These are phyloP conservation scores for Monosporozyma solicola DNA, from an alignment of 805 yeast genomes.

Conservation along the genomic window DNA sequence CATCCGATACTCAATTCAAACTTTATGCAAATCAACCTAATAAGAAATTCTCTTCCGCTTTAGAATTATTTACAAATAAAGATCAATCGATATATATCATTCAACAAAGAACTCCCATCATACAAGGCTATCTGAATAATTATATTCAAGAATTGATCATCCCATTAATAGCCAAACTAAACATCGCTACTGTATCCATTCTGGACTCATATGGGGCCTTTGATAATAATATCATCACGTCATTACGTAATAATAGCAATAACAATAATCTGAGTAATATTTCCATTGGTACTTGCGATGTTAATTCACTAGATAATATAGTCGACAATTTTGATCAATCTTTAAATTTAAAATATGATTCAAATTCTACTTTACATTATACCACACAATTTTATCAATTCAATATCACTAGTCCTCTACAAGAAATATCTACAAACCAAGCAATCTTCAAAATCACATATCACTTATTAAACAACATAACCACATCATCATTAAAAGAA, in stretches of 20 bases:
- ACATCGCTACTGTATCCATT: slow-evolving; percentile 42
- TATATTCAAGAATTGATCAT: slow-evolving; percentile 44
- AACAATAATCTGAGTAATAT: slow-evolving; percentile 3
- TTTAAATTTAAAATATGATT: slow-evolving; percentile 16
- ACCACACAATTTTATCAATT: slow-evolving; percentile 19
- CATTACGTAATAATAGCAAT: neutral
- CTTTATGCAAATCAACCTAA: neutral
- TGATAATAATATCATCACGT: slow-evolving; percentile 12
- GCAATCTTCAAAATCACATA: slow-evolving; percentile 22
- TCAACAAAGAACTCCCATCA: slow-evolving; percentile 77
- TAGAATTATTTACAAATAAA: slow-evolving; percentile 52
- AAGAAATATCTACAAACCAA: slow-evolving; percentile 23
- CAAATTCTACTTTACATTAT: slow-evolving; percentile 9
- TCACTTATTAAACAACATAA: slow-evolving; percentile 19
- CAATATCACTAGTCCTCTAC: slow-evolving; percentile 16
- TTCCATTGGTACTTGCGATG: slow-evolving; percentile 21
- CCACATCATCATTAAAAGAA: slow-evolving; percentile 9
- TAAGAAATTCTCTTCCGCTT: slow-evolving; percentile 42
- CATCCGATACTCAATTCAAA: slow-evolving; percentile 5
- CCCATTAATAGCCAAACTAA: slow-evolving; percentile 37
- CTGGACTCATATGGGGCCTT: slow-evolving; percentile 64
- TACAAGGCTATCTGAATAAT: slow-evolving; percentile 48
- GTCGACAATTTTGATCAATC: slow-evolving; percentile 15
- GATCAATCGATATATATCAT: slow-evolving; percentile 42
- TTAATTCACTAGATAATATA: slow-evolving; percentile 17